Conservation (phyloP, 1,284 basidiomycete genomes). For the Irpex rosettiformis region DNA sequence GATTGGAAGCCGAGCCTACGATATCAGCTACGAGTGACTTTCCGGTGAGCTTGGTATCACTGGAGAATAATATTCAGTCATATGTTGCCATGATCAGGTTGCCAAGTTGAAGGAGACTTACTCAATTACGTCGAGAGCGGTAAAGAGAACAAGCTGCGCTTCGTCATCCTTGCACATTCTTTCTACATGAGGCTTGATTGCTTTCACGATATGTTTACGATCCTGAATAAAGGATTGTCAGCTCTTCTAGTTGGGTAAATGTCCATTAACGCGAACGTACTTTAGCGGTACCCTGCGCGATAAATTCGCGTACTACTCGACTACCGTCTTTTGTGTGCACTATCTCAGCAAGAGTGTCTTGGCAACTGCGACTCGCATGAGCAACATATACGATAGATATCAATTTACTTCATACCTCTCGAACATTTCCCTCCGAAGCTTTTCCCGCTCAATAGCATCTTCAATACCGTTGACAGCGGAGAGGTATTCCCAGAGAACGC, state of each 20-base stretch:
- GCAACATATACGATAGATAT: background rate
- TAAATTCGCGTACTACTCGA: conserved; percentile 78
- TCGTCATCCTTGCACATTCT: conserved; percentile 85
- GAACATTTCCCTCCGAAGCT: conserved; percentile 61
- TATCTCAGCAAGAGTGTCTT: conserved; percentile 84
- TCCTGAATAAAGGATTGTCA: conserved; percentile 44
- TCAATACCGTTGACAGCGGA: conserved; percentile 45
- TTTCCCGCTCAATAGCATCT: conserved; percentile 62
- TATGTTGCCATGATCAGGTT: background rate
- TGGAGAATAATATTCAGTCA: conserved; percentile 25
- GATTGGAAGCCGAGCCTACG: conserved; percentile 47
- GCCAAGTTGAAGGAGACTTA: conserved; percentile 39
- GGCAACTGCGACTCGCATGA: conserved; percentile 45
- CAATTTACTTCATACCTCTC: conserved; percentile 44
- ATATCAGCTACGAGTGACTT: conserved; percentile 75
- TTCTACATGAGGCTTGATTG: conserved; percentile 81
- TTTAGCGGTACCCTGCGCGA: conserved; percentile 79
- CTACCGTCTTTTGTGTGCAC: conserved; percentile 91
- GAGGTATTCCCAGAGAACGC: conserved; percentile 77
- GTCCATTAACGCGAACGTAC: conserved; percentile 31
- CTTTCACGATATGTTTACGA: conserved; percentile 84
- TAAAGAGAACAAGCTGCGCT: conserved; percentile 85
- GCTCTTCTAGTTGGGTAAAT: too few relatives aligned
- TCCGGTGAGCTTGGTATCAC: conserved; percentile 82
- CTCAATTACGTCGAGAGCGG: conserved; percentile 85